A percentile compares a stretch with the other conserved stretches of the same genome.
Conservation (phyloP, 345 rosid species). For the Salix dunnii region DNA sequence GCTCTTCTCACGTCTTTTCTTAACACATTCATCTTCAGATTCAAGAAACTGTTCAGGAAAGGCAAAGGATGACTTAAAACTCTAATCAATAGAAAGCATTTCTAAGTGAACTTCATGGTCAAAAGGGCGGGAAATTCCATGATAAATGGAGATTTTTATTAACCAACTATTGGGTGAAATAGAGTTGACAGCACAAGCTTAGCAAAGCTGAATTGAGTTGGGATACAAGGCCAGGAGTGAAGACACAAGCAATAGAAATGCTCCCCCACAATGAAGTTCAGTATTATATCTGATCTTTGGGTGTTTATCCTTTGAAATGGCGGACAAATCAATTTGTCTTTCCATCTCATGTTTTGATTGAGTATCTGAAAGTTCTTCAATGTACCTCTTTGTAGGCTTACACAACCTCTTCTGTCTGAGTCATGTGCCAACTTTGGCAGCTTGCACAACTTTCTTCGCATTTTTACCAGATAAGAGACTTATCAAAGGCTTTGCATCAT, state of each 20-base stretch:
- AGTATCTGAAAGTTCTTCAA: conserved; percentile 43
- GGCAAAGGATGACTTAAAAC: background rate
- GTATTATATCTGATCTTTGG: background rate
- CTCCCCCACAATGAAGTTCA: background rate
- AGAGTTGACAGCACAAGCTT: background rate
- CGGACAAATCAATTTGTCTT: background rate
- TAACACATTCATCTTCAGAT: conserved; percentile 43
- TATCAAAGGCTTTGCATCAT: conserved; percentile 44
- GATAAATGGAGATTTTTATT: too few relatives aligned
- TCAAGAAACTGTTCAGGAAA: conserved; percentile 31
- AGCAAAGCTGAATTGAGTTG: background rate
- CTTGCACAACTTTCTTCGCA: conserved; percentile 30
- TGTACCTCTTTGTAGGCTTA: conserved; percentile 46
- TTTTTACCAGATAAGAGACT: conserved; percentile 34
- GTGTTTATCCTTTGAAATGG: conserved; percentile 4
- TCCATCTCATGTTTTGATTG: conserved; percentile 15
- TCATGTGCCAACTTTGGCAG: conserved; percentile 13
- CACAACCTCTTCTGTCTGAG: conserved; percentile 42
- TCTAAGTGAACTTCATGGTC: background rate
- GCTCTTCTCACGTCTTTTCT: conserved; percentile 37
- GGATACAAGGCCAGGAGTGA: background rate
- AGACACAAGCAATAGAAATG: background rate
- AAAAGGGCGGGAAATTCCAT: background rate
- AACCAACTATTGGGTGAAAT: background rate
- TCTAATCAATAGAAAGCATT: background rate